Base-by-base conservation (phyloP, 2,329 filamentous ascomycete species). In the Phialophora chinensis region DNA sequence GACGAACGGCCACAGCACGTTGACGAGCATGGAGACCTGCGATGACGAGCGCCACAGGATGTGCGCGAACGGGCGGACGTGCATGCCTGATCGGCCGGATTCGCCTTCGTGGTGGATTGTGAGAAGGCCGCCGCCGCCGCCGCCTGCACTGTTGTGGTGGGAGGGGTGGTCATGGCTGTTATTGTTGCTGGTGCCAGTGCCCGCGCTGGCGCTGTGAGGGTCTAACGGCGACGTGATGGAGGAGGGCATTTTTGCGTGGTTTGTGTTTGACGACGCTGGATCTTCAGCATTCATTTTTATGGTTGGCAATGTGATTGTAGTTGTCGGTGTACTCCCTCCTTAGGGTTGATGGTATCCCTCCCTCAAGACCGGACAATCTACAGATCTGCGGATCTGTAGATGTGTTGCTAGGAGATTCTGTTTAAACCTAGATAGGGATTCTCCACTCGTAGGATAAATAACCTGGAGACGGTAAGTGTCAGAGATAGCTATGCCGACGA, bases 1-100 rank as follows among this genome's bases (percentile, higher is more conserved):
- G 1, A 92, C 90, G 67, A 91, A 82, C 5, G 90, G 90, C 90
- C 90, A 93, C 47, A 93, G 83, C 29, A 91, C 73, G 74, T 92
- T 92, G 73, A 90, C 88, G 58, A 83, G 75, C 74, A 84, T 85
- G 7, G 90, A 91, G 12, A 87, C 79, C 33, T 80, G 84, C 74
- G 87, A 89, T 31, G 87, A 86, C 50, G 89, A 91, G 59, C 78
- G 81, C 78, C 87, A 88, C 75, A 84, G 84, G 63, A 92, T 88
- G 35, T 42, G 14, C 14, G 35, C 35, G 35, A 42, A 42, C 14
- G 14, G 35, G 35, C 35, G 14, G 35, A 42, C 4, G 14, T 42
- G 35, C 35, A 42, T 6, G 14, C 35, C 35, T 5, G 35, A 42
- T 14, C 35, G 35, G 14, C 35, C 35, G 35, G 35, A 42, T 42